phyloP scores from a whole-genome alignment of 1,284 basidiomycete species.

The Sphagnurus paluster region DNA sequence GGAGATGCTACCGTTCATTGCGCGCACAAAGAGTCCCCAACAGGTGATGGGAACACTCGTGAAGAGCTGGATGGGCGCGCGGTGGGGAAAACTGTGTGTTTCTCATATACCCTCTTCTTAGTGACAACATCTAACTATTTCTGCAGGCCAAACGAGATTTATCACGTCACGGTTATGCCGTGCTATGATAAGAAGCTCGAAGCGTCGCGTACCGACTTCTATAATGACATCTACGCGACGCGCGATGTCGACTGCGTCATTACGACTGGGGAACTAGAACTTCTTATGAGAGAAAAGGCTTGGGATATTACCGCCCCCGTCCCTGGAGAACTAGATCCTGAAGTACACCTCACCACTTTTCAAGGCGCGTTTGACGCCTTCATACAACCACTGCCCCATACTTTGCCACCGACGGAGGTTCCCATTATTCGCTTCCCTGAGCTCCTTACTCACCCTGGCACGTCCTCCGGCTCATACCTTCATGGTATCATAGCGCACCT shows the following conservation, averaged over 20 bases:
- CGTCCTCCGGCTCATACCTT: constrained; percentile 93
- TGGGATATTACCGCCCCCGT: constrained; percentile 74
- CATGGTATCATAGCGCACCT: constrained; percentile 69
- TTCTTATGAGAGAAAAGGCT: constrained; percentile 80
- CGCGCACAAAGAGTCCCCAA: constrained; percentile 88
- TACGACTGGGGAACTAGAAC: constrained; percentile 93
- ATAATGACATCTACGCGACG: constrained; percentile 75
- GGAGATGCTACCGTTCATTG: constrained; percentile 91
- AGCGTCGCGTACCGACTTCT: constrained; percentile 91
- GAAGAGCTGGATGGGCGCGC: constrained; percentile 77
- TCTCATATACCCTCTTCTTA: neutral
- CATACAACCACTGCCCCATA: constrained; percentile 3
- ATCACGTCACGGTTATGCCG: constrained; percentile 98
- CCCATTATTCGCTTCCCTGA: constrained; percentile 54
- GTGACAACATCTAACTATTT: constrained; percentile 4
- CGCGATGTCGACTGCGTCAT: constrained; percentile 97
- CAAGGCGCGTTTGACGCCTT: constrained; percentile 8
- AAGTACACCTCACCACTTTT: constrained; percentile 2
- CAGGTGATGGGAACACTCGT: constrained; percentile 93
- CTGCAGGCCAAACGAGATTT: constrained; percentile 77
- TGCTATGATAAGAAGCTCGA: constrained; percentile 99
- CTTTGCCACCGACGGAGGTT: neutral
- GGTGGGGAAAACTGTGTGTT: constrained; percentile 67
- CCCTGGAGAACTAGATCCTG: constrained; percentile 42
- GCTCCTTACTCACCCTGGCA: constrained; percentile 77